These are phyloP conservation scores for Paraglomus occultum DNA, from an alignment of 192 early-diverging fungal genomes.

Conservation along the genomic window DNA sequence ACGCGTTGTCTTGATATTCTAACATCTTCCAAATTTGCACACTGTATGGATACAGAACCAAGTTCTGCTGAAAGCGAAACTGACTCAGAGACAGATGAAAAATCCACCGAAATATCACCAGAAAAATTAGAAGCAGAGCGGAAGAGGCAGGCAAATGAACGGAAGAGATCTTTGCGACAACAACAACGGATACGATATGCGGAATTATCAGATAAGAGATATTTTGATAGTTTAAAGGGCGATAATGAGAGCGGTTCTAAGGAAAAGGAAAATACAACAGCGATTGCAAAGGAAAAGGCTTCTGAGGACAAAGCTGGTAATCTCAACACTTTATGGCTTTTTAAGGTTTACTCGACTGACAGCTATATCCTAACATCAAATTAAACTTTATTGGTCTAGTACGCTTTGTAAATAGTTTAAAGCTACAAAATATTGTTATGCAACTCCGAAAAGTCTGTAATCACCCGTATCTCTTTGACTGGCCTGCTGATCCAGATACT, in stretches of 20 bases:
- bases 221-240: too few relatives aligned
- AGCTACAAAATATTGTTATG: constrained; percentile 85
- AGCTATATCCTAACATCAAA: constrained; percentile 28
- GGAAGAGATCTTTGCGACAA: background rate
- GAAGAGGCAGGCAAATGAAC: constrained; percentile 16
- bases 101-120: background rate
- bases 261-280: constrained; percentile 36
- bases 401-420: constrained; percentile 62
- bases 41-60: too few relatives aligned
- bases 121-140: background rate
- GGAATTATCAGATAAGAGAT: too few relatives aligned
- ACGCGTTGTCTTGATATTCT: too few relatives aligned
- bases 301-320: background rate
- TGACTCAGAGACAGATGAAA: too few relatives aligned
- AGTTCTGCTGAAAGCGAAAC: too few relatives aligned
- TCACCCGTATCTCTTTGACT: constrained; percentile 92
- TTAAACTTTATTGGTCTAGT: constrained; percentile 31
- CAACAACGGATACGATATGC: background rate
- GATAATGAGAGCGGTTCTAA: constrained; percentile 46
- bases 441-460: constrained; percentile 96
- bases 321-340: constrained; percentile 14
- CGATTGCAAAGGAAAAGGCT: background rate
- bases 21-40: too few relatives aligned
- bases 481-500: constrained; percentile 66
- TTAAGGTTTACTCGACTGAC: too few relatives aligned